Evolutionary conservation across 179 eudicot species (phyloP), one percentile per base, ranked within the genome.

Genomic region (Monotropa hypopitys): DNA sequence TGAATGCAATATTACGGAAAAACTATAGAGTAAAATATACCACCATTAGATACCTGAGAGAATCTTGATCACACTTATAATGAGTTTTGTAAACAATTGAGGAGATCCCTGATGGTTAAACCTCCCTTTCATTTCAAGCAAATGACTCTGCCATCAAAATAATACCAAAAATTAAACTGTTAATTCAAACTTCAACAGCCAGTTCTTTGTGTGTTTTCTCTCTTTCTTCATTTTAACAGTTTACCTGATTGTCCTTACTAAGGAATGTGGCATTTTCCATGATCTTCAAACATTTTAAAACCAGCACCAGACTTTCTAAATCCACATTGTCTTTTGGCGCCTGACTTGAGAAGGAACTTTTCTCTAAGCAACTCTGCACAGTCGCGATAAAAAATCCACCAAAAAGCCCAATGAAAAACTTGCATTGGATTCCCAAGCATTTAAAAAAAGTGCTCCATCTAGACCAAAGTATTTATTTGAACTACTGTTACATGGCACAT

Each of bases 241-340:
- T 80, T 80, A 92, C 97, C 97, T 94, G 98, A 84, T 92, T 94
- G 80, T 89, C 91, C 76, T 87, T 86, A 82, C 98, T 94, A 68
- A 90, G 88, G 71, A 94, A 90, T 9, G 94, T 89, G 32, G 94
- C 90, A 84, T 94, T 94, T 85, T 94, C 98, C 96, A 89, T 89
- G 76, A 92, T 89, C 80, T 89, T 94, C 84, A 94, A 84, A 80
- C 98, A 94, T 82, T 89, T 94, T 35, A 92, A 86, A 76, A 94
- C 88, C 86, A 88, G 76, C 61, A 84, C 85, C 54, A 90, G 78
- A 73, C 92, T 88, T 80, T 92, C 91, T 75, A 84, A 62, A 78
- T 81, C 84, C 26, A 33, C 72, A 6, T 68, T 76, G 69, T 88
- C 90, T 82, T 85, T 91, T 8, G 85, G 84, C 73, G 81, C 84